Base-by-base conservation (phyloP, 345 rosid species). In the Populus euphratica region DNA sequence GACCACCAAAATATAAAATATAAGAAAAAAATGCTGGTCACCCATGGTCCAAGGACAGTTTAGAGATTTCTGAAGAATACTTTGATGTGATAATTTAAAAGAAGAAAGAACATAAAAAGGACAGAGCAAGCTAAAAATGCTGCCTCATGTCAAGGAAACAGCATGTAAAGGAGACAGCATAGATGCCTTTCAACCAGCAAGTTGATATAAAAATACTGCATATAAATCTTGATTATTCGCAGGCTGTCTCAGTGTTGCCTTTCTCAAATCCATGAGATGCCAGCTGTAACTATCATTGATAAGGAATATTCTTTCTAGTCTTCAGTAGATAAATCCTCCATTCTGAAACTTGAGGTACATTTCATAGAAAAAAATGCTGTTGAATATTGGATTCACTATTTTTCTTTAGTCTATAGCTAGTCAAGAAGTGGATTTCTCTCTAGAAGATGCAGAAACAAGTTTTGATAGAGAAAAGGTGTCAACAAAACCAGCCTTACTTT, bases 401-500 rank as follows among this genome's bases (percentile, higher is more conserved):
- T n/a, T 59, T 59, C 64, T 25, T 12, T n/a, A 59, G 29, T 59
- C 64, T 59, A 23, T 59, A 56, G 47, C 63, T 54, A 47, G 49
- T 39, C 13, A 43, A 69, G 31, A 63, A 16, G 38, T 50, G 44
- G 36, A 75, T 63, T 35, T 35, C 41, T 72, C 64, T 29, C 47
- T 63, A 56, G 41, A 69, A 35, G 61, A 27, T 17, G 25, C 2
- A 0, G 17, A 38, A 33, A 69, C 6, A 74, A 31, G n/a, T 31
- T 33, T 64, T n/a, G 8, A 61, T 12, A 68, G n/a, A 18, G 27
- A 39, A 79, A 66, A 47, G 13, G 73, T 33, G 56, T 65, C 54
- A 59, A 76, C 68, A 21, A 43, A 79, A 72, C 20, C 16, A 80
- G 78, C 72, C 87, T 70, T 89, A 96, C 99, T 85, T 87, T 89